A percentile compares a stretch with the other conserved stretches of the same genome.
Conservation (phyloP, 768 basidiomycete species). For the Lentinula edodes region DNA sequence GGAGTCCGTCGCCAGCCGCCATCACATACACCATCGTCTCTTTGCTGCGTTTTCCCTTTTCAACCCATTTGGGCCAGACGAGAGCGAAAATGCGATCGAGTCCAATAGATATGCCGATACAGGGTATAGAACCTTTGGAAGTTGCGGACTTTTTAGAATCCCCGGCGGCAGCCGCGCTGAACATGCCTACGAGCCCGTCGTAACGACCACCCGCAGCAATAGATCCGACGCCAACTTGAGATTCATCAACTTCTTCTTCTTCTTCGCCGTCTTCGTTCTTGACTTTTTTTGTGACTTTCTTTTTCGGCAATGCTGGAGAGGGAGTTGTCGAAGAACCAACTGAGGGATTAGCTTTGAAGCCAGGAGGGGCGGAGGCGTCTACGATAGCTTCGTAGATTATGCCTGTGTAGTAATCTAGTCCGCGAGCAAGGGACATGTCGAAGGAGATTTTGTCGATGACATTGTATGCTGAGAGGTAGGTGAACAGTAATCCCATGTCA, state of each 20-base stretch:
- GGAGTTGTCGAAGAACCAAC: conserved; percentile 4
- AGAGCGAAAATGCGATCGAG: conserved; percentile 91
- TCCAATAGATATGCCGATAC: conserved; percentile 89
- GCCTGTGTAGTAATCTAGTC: conserved; percentile 97
- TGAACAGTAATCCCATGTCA: conserved; percentile 86
- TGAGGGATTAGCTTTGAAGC: conserved; percentile 39
- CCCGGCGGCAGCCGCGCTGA: conserved; percentile 75
- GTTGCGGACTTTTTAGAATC: conserved; percentile 49
- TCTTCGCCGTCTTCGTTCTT: conserved; percentile 39
- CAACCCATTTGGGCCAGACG: conserved; percentile 82
- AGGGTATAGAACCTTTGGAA: conserved; percentile 62
- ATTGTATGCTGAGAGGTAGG: conserved; percentile 73
- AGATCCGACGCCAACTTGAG: conserved; percentile 92
- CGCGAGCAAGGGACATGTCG: conserved; percentile 95
- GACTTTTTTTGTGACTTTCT: conserved; percentile 38
- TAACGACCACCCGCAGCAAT: conserved; percentile 99
- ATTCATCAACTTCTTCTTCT: conserved; percentile 88
- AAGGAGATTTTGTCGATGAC: conserved; percentile 86
- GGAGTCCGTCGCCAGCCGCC: conserved; percentile 82
- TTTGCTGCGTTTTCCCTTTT: conserved; percentile 76
- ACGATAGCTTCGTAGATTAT: conserved; percentile 97
- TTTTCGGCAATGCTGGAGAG: conserved; percentile 7
- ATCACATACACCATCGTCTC: conserved; percentile 94
- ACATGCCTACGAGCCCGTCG: conserved; percentile 91
- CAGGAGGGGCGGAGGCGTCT: conserved; percentile 90